Evolutionary conservation across 108 stramenopile species (phyloP).

Genomic region (Nannochloropsis salina): DNA sequence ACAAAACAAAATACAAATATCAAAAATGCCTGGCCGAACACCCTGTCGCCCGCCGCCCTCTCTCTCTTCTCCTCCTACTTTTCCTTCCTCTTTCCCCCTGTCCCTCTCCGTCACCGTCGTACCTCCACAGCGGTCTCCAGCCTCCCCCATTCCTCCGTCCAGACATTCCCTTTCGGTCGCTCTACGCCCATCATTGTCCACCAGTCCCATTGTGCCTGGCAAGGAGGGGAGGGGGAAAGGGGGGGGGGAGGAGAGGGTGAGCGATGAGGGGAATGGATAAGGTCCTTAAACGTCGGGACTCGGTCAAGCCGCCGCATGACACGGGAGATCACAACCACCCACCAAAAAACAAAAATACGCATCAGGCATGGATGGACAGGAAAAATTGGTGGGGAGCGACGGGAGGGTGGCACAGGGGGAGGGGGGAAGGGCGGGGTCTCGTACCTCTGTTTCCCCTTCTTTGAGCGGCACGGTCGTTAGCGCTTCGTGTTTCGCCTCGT

Average conservation of each 20-base stretch:
- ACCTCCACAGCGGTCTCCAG: background rate
- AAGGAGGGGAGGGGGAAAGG: background rate
- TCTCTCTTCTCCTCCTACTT: background rate
- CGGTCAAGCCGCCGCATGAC: too few relatives aligned
- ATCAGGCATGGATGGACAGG: too few relatives aligned
- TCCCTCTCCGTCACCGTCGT: background rate
- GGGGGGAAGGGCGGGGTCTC: background rate
- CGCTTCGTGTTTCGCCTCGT: background rate
- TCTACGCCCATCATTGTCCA: background rate
- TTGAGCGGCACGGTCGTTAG: background rate
- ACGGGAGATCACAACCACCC: too few relatives aligned
- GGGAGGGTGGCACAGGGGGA: background rate
- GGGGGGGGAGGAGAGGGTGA: background rate
- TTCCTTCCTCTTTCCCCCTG: background rate
- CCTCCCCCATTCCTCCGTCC: background rate
- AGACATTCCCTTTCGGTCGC: background rate
- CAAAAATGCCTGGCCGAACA: too few relatives aligned
- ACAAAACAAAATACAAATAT: too few relatives aligned
- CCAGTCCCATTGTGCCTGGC: background rate
- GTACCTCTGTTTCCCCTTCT: background rate
- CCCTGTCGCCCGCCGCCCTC: background rate
- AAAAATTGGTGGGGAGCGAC: background rate
- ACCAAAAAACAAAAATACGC: too few relatives aligned
- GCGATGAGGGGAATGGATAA: too few relatives aligned
- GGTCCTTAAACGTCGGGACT: too few relatives aligned